These are phyloP conservation scores for Claviceps maximensis DNA, from an alignment of 2,329 filamentous ascomycete species.

Conservation along the genomic window DNA sequence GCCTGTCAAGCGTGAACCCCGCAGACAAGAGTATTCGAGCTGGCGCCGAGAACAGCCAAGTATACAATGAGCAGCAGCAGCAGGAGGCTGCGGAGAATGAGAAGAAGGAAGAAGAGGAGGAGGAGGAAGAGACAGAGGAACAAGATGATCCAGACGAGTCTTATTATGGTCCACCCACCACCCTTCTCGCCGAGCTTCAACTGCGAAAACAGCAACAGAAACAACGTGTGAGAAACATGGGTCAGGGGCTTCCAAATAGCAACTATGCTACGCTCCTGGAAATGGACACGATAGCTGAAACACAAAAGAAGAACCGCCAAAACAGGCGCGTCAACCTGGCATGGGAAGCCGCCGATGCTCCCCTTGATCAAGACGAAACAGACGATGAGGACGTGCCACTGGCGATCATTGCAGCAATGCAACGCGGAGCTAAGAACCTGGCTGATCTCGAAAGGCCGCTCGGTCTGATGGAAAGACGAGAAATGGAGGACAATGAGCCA, in stretches of 20 bases:
- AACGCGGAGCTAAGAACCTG: constrained; percentile 36
- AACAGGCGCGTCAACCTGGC: constrained; percentile 71
- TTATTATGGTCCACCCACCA: constrained; percentile 67
- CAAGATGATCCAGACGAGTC: constrained; percentile 31
- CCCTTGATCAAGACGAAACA: constrained; percentile 29
- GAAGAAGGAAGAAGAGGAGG: constrained; percentile 24
- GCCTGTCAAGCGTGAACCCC: constrained; percentile 2
- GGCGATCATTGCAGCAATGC: constrained; percentile 57
- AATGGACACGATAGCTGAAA: constrained; percentile 78
- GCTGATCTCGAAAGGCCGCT: constrained; percentile 50
- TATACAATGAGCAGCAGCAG: background rate
- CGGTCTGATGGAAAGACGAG: constrained; percentile 65
- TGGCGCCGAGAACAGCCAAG: constrained; percentile 12
- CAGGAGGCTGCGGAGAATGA: constrained; percentile 30
- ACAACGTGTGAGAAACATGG: constrained; percentile 52
- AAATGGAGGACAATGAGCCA: constrained; percentile 87
- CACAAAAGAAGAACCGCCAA: constrained; percentile 62
- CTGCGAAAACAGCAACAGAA: constrained; percentile 82
- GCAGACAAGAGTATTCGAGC: constrained; percentile 6
- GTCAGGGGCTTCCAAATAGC: constrained; percentile 53
- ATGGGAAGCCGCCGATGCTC: constrained; percentile 61
- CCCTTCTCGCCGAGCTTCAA: constrained; percentile 82
- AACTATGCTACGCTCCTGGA: constrained; percentile 84
- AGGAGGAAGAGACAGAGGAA: constrained; percentile 29
- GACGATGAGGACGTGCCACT: constrained; percentile 82